Conservation (phyloP, 805 yeast species). For the Cyberlindnera euphorbiiphila region DNA sequence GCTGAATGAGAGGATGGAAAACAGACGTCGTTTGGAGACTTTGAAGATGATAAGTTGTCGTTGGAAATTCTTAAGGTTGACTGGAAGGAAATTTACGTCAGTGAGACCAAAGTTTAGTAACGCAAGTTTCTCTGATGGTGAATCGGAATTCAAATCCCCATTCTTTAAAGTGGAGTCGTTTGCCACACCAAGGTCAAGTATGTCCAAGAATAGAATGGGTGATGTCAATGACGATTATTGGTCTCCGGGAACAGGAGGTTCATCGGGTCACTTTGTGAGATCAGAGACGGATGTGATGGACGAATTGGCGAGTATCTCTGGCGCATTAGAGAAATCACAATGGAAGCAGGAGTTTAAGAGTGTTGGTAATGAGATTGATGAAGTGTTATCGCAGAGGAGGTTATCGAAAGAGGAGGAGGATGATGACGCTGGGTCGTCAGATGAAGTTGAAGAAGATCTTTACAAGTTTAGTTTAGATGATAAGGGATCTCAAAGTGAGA, state of each 20-base stretch:
- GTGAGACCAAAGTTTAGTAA: slow-evolving; percentile 4
- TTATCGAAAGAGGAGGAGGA: slow-evolving; percentile 1
- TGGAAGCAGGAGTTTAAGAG: slow-evolving; percentile 19
- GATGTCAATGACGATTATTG: slow-evolving; percentile 15
- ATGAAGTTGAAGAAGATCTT: slow-evolving; percentile 3
- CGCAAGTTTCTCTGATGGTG: slow-evolving; percentile 1
- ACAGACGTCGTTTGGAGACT: slow-evolving; percentile 31
- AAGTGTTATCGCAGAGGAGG: slow-evolving; percentile 1
- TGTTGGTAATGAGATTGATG: slow-evolving; percentile 18
- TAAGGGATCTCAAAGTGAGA: slow-evolving; percentile 3
- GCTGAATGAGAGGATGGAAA: slow-evolving; percentile 41
- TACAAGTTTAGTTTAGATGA: slow-evolving; percentile 5
- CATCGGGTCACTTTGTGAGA: neutral
- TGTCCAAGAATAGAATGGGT: neutral
- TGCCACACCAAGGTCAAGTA: slow-evolving; percentile 9
- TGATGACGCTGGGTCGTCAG: slow-evolving; percentile 3
- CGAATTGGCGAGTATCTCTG: slow-evolving; percentile 16
- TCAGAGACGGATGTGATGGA: slow-evolving; percentile 11
- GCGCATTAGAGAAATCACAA: slow-evolving; percentile 17
- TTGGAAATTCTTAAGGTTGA: slow-evolving; percentile 29
- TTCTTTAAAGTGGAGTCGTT: slow-evolving; percentile 1
- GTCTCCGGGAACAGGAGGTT: slow-evolving; percentile 15
- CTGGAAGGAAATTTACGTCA: slow-evolving; percentile 10
- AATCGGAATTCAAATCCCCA: neutral
- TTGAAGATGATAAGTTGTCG: slow-evolving; percentile 34